Evolutionary conservation across 163 green algal species (phyloP).

Genomic region (Trebouxia gelatinosa): DNA sequence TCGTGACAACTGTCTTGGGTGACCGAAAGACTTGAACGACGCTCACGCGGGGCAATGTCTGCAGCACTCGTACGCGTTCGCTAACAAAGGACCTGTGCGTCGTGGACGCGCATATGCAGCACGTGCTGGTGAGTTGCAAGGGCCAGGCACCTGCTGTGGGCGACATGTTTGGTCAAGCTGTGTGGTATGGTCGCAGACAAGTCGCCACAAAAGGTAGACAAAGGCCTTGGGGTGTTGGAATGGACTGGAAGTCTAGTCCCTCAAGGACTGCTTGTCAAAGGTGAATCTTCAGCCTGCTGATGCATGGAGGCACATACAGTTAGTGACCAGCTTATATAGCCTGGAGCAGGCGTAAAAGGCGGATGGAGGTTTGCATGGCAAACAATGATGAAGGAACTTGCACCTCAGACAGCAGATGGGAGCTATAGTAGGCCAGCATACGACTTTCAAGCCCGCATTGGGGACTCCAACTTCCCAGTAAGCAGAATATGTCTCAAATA

Average conservation of each 20-base stretch:
- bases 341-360: slow-evolving; percentile 50
- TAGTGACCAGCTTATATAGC: neutral
- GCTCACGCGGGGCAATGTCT: too few relatives aligned
- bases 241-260: slow-evolving; percentile 67
- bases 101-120: too few relatives aligned
- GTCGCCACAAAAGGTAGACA: slow-evolving; percentile 26
- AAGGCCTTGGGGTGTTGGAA: slow-evolving; percentile 66
- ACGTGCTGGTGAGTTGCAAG: too few relatives aligned
- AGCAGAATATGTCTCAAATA: neutral
- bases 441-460: slow-evolving; percentile 50
- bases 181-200: too few relatives aligned
- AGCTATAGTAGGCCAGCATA: slow-evolving; percentile 68
- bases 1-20: too few relatives aligned
- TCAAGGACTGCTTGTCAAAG: slow-evolving; percentile 65
- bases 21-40: too few relatives aligned
- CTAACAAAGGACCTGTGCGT: too few relatives aligned
- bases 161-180: too few relatives aligned
- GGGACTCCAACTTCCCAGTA: slow-evolving; percentile 56
- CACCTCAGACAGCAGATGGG: slow-evolving; percentile 71
- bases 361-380: slow-evolving; percentile 76
- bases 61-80: too few relatives aligned
- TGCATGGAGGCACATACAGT: neutral
- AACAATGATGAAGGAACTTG: slow-evolving; percentile 83
- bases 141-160: too few relatives aligned
- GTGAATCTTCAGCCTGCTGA: slow-evolving; percentile 26